Base-by-base conservation (phyloP, 208 protist species). In the Leishmania tropica region DNA sequence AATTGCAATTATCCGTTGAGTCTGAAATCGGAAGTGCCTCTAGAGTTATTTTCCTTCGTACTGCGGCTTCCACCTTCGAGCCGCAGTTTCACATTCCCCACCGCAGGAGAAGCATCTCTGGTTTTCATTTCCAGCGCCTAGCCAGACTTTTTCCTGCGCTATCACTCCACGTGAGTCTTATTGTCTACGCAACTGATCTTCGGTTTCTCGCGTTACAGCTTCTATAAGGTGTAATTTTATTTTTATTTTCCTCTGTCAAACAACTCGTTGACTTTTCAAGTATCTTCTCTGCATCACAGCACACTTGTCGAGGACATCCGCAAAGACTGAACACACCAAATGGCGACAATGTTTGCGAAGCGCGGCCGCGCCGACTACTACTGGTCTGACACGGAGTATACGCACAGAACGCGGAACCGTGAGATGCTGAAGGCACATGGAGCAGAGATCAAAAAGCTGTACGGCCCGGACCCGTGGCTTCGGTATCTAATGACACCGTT, bases 351-450 rank as follows among this genome's bases (percentile, higher is more conserved):
- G 62, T 84, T 86, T 80, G 56, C 81, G 56, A 79, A 82, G 17
- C 74, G 81, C 10, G 90, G 90, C 45, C 85, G 83, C 1, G 83
- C 86, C 60, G 91, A 95, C 78, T 96, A 95, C 64, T 93, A 93
- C 84, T 98, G 94, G 93, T 89, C 81, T 8, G 85, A 91, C 53
- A 84, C 81, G 4, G 89, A 95, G 42, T 82, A 95, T 40, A 87
- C 86, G n/a, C 97, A 98, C 83, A 84, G 81, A 15, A 64, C 62
- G 15, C 89, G 97, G 58, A 88, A 92, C 64, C 87, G 86, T 54
- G 88, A 81, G 65, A 98, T 99, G 81, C 74, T 98, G 51, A 92
- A 96, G 82, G 85, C 86, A 24, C 89, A 98, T 78, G 89, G 89
- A 3, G 84, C 89, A 1, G 89, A 98, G 81, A 93, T 98, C 68